Evolutionary conservation across 2,329 filamentous ascomycete species (phyloP).

Genomic region (Xylariaceae sp.): DNA sequence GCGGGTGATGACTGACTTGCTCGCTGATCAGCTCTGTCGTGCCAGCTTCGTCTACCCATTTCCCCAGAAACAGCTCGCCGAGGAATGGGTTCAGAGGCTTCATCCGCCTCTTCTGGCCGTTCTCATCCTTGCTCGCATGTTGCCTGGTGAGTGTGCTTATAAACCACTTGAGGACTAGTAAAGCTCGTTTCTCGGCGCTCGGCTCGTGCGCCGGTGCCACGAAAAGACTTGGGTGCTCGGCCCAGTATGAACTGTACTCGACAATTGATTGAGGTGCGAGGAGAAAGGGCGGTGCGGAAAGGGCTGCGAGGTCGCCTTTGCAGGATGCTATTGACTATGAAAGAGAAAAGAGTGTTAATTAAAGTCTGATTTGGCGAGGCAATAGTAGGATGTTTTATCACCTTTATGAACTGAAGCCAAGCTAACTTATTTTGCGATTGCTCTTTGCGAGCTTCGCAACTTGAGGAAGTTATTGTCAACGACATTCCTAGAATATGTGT

Average conservation of each 20-base stretch:
- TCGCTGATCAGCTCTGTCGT: slow-evolving; percentile 86
- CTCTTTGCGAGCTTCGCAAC: neutral
- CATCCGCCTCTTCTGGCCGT: slow-evolving; percentile 79
- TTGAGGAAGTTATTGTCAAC: neutral
- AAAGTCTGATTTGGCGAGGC: slow-evolving; percentile 1
- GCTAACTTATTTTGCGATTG: neutral
- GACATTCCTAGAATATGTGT: neutral
- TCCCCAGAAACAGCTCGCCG: slow-evolving; percentile 88
- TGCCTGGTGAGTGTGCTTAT: slow-evolving; percentile 89
- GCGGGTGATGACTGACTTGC: slow-evolving; percentile 93
- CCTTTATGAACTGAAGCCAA: slow-evolving; percentile 3
- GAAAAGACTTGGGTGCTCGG: slow-evolving; percentile 72
- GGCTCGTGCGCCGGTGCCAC: slow-evolving; percentile 76
- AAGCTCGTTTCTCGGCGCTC: slow-evolving; percentile 75
- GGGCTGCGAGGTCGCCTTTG: slow-evolving; percentile 74
- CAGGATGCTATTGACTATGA: slow-evolving; percentile 70
- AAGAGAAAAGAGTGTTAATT: neutral
- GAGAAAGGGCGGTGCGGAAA: slow-evolving; percentile 80
- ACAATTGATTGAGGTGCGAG: slow-evolving; percentile 73
- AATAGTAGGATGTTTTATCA: neutral
- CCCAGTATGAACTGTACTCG: slow-evolving; percentile 81
- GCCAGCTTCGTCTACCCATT: slow-evolving; percentile 79
- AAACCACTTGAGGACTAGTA: slow-evolving; percentile 96
- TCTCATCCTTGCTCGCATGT: slow-evolving; percentile 69
- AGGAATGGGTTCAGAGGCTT: slow-evolving; percentile 97